Evolutionary conservation across 305 asterid species (phyloP).

Genomic region (Euphrasia arctica): DNA sequence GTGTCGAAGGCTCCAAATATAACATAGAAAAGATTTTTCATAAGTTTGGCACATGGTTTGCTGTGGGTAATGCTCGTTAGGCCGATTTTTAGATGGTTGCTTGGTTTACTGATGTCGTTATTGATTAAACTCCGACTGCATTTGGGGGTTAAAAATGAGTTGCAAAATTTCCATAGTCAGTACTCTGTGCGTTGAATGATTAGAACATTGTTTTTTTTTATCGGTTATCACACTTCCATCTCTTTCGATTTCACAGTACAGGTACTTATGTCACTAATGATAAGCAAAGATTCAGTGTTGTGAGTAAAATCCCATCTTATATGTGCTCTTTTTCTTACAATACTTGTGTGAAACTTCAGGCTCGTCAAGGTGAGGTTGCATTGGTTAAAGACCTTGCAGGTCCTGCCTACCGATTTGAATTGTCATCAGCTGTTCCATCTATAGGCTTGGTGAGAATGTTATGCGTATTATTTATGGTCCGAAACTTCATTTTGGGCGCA

Average conservation of each 20-base stretch:
- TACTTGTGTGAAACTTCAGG: conserved; percentile 40
- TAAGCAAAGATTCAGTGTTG: not conserved
- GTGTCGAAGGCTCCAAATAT: not conserved
- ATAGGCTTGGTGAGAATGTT: conserved; percentile 27
- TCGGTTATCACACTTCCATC: not conserved
- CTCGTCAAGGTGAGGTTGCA: conserved; percentile 75
- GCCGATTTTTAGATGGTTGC: too few relatives aligned
- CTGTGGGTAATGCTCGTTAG: not conserved
- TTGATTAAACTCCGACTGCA: too few relatives aligned
- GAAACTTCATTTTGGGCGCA: not conserved
- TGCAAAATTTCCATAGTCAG: not conserved
- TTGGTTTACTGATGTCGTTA: too few relatives aligned
- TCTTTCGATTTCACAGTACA: not conserved
- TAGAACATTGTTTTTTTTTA: not conserved
- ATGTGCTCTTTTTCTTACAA: conserved; percentile 7
- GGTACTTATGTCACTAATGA: not conserved
- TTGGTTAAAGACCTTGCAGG: conserved; percentile 77
- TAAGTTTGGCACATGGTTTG: not conserved
- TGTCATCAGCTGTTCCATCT: too few relatives aligned
- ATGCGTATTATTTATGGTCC: conserved; percentile 1
- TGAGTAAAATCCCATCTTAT: not conserved
- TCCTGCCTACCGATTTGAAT: conserved; percentile 5
- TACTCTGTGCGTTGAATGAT: not conserved
- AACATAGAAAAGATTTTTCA: not conserved
- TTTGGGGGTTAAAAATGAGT: not conserved